Percentiles rank a stretch among this genome's conserved stretches.
phyloP scores from a whole-genome alignment of 176 grass and related monocot genomes.

The Tuctoria greenei region DNA sequence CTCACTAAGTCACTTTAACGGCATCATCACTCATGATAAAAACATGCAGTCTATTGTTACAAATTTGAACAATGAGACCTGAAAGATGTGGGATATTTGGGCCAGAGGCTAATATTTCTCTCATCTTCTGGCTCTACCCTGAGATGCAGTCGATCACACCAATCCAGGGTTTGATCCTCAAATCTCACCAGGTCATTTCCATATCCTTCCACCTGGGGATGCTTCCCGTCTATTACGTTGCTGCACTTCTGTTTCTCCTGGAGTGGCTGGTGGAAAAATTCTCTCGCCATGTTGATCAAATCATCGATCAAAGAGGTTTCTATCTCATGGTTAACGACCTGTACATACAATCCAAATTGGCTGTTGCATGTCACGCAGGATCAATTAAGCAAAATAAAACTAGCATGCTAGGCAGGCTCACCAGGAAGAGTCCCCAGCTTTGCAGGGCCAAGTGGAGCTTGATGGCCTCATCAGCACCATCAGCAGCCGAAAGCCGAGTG shows the following conservation, averaged over 20 bases:
- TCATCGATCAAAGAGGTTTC: slow-evolving; percentile 50
- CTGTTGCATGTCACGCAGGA: not conserved
- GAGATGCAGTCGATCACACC: slow-evolving; percentile 56
- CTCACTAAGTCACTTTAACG: not conserved
- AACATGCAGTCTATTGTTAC: not conserved
- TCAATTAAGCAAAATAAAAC: not conserved
- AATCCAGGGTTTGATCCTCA: slow-evolving; percentile 54
- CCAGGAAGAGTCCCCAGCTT: slow-evolving; percentile 45
- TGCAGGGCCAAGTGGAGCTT: slow-evolving; percentile 46
- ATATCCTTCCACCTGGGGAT: slow-evolving; percentile 55
- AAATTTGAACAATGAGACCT: slow-evolving; percentile 32
- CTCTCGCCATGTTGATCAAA: slow-evolving; percentile 26
- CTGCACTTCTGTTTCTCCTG: slow-evolving; percentile 51
- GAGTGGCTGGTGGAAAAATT: slow-evolving; percentile 45
- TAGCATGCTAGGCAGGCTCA: not conserved
- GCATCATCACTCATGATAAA: not conserved
- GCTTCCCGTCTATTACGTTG: slow-evolving; percentile 53
- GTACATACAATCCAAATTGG: not conserved
- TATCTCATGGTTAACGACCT: slow-evolving; percentile 50
- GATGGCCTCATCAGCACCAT: slow-evolving; percentile 26
- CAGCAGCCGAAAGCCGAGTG: slow-evolving; percentile 33
- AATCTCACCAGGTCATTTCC: slow-evolving; percentile 49
- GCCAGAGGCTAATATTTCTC: slow-evolving; percentile 50
- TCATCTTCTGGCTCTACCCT: slow-evolving; percentile 52
- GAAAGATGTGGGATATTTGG: slow-evolving; percentile 47